Percentiles rank a stretch among this genome's conserved stretches.
phyloP scores from a whole-genome alignment of 129 eudicot genomes.

The Heracleum sosnowskyi region DNA sequence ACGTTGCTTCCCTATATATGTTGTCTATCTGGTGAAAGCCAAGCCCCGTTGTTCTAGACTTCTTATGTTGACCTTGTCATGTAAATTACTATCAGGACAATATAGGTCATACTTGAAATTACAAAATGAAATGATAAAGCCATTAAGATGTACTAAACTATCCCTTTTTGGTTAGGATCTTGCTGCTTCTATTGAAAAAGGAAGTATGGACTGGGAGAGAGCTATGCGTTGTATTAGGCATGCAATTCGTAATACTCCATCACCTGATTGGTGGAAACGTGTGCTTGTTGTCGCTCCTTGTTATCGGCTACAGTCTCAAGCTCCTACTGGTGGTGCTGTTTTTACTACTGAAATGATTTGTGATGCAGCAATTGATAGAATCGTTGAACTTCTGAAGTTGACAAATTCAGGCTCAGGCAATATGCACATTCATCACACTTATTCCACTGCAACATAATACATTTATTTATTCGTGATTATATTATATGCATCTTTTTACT shows the following conservation, averaged over 20 bases:
- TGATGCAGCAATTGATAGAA: conserved; percentile 88
- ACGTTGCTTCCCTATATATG: not conserved
- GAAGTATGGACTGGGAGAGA: conserved; percentile 92
- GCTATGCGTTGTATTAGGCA: conserved; percentile 87
- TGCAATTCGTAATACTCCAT: conserved; percentile 91
- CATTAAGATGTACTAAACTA: not conserved
- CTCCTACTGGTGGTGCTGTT: conserved; percentile 87
- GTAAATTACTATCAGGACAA: not conserved
- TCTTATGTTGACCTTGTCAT: not conserved
- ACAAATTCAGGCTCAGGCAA: conserved; percentile 93
- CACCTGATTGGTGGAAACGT: conserved; percentile 98
- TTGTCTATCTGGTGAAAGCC: not conserved
- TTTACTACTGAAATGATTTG: conserved; percentile 92
- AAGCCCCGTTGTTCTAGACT: not conserved
- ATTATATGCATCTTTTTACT: not conserved
- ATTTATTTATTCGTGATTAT: not conserved
- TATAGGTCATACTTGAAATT: not conserved
- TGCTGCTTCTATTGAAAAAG: conserved; percentile 76
- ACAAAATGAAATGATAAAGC: not conserved
- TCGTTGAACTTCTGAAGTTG: conserved; percentile 77
- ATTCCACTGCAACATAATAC: not conserved
- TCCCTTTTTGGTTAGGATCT: conserved; percentile 49
- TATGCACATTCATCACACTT: not conserved
- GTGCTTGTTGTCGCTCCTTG: conserved; percentile 90
- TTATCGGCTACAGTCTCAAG: conserved; percentile 55